Base-by-base conservation (phyloP, 1,139 yeast genomes). In the Hansenula lynferdii region DNA sequence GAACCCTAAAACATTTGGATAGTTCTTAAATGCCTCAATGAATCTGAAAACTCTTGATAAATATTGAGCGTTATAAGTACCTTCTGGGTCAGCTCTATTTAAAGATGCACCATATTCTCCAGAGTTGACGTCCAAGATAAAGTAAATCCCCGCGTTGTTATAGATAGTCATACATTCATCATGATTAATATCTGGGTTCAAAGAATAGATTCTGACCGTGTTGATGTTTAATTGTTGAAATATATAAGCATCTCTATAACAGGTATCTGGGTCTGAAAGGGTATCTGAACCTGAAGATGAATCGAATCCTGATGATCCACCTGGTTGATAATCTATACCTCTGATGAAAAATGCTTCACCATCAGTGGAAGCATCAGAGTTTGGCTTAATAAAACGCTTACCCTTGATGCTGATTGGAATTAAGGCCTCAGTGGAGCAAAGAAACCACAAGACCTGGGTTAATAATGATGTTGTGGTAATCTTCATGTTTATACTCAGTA, bases 1-100 rank as follows among this genome's bases (percentile, higher is more conserved):
- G 69, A 87, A 87, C n/a, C 96, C 97, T 45, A 89, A 65, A 12
- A 86, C 72, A 58, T 90, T 90, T 41, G 95, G 80, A 64, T 85
- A 90, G 53, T 78, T 72, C 54, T 81, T 78, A 66, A 90, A 85
- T 41, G 82, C 83, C 56, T 90, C 96, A 49, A 89, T 81, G 47
- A 89, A 82, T 42, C 73, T 75, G 61, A 90, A 86, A 48, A 87
- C 86, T 57, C 92, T 81, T 37, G 75, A 64, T 57, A 84, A 67
- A 58, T 86, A 84, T 35, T 69, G 72, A 24, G 75, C 64, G 56
- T 76, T 80, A 74, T 94, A 89, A 16, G 81, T 62, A n/a, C 75
- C 63, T 48, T 66, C 66, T 29, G 97, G 96, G 46, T 75, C 75
- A 41, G 78, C 71, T 64, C 97, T 77, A 63, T 85, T 78, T 49